Evolutionary conservation across 2,329 filamentous ascomycete species (phyloP), one percentile per base, ranked within the genome.

Genomic region (Trichoderma asperellum): DNA sequence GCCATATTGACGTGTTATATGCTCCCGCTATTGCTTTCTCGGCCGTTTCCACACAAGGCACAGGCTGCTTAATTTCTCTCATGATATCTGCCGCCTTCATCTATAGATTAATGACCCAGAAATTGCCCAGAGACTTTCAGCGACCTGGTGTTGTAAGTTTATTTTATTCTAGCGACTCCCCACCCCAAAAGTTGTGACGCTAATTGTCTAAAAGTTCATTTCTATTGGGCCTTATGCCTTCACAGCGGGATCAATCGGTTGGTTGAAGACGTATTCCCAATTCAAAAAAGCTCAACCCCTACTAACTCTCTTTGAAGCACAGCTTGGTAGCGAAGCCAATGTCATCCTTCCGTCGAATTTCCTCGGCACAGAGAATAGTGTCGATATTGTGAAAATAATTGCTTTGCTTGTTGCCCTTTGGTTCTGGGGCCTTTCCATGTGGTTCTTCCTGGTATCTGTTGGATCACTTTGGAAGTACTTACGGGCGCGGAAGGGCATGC

Each of bases 41-140:
- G 12, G 84, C 85, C 8, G 74, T 87, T 27, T 81, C 84, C 0
- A 80, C 84, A 0, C 86, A 88, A 73, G 86, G 85, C 7, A 86
- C 84, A 1, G 86, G 85, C 0, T 88, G 86, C 71, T 78, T 88
- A 2, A 86, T 88, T 57, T 84, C 83, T 59, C 85, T 95, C 70
- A 94, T 94, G 90, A 92, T 96, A 32, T 94, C 93, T 71, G 88
- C 91, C 1, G 91, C 93, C 61, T 96, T 94, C 76, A 87, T 96
- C 61, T 96, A 96, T 77, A 88, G 93, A 35, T 85, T 96, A 34
- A 96, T 96, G 92, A 95, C 92, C 0, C 91, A 95, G 75, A 96
- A 96, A 75, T 83, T 96, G 0, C 93, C 93, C 0, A 85, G 87
- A 67, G 92, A 95, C 75, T 89, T 86, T 53, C 85, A 93, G 24